Conservation (phyloP, 352 stramenopile species). For the Phytopythium ostracodes region DNA sequence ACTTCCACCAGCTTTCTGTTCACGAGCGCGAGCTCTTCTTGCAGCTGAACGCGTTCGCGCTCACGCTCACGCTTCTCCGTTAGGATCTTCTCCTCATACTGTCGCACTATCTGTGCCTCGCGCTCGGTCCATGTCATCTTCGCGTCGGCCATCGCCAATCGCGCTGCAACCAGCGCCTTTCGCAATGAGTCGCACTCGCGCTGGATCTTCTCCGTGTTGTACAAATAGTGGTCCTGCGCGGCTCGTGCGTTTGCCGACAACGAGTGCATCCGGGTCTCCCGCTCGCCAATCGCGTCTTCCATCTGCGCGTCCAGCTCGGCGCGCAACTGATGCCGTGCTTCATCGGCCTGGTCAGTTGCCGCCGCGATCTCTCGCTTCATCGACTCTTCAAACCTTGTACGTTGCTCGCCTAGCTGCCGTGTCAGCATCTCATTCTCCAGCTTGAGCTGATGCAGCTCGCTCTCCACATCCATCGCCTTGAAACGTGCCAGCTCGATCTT, state of each 20-base stretch:
- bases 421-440: conserved; percentile 69
- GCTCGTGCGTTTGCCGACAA: conserved; percentile 39
- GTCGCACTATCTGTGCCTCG: conserved; percentile 15
- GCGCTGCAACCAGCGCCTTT: conserved; percentile 19
- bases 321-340: conserved; percentile 26
- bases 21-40: conserved; percentile 34
- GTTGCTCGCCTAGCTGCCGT: conserved; percentile 47
- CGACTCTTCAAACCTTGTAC: conserved; percentile 29
- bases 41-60: conserved; percentile 13
- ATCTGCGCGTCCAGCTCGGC: conserved; percentile 25
- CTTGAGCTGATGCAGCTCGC: conserved; percentile 60
- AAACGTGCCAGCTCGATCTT: conserved; percentile 47
- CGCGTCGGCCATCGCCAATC: conserved; percentile 35
- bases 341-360: conserved; percentile 13
- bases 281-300: conserved; percentile 18
- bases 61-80: conserved; percentile 16
- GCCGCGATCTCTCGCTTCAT: conserved; percentile 25
- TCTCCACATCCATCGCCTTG: conserved; percentile 53
- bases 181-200: conserved; percentile 30
- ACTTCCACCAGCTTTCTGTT: conserved; percentile 42
- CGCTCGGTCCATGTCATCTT: conserved; percentile 32
- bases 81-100: conserved; percentile 20
- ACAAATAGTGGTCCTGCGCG: conserved; percentile 51
- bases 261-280: conserved; percentile 22
- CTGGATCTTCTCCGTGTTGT: conserved; percentile 46